These are phyloP conservation scores for Russula abietina DNA, from an alignment of 768 basidiomycete genomes.

Conservation along the genomic window DNA sequence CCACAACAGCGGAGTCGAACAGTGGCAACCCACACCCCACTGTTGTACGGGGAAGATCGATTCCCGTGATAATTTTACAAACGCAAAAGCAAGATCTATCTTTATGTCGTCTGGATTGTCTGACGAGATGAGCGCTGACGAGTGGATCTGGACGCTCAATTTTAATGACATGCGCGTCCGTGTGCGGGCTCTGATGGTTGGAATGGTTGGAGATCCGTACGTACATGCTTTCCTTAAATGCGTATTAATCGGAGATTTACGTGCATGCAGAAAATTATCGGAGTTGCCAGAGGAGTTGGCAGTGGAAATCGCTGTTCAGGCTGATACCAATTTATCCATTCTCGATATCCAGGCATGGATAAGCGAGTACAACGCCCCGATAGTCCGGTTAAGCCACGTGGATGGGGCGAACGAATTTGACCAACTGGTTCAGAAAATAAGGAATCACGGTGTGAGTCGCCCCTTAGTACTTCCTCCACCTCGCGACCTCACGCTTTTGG, in stretches of 20 bases:
- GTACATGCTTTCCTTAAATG: neutral
- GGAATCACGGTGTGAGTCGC: neutral
- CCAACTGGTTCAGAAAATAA: neutral
- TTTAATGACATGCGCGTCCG: neutral
- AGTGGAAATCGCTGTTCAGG: neutral
- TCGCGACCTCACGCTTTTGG: neutral
- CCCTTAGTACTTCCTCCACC: neutral
- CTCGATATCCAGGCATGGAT: conserved; percentile 9
- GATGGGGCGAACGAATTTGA: neutral
- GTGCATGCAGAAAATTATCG: neutral
- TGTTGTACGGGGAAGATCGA: neutral
- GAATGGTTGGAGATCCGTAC: neutral
- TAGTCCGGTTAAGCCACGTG: neutral
- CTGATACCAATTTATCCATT: neutral
- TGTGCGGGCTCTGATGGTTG: neutral
- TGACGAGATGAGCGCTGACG: neutral
- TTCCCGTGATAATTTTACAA: neutral
- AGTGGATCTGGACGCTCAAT: neutral
- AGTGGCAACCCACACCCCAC: neutral
- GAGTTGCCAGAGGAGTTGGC: neutral
- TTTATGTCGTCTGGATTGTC: neutral
- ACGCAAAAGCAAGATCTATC: neutral
- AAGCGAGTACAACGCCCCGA: neutral
- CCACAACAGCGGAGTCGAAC: neutral
- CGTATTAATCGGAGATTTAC: neutral